Percentiles rank a stretch among this genome's conserved stretches.
These are phyloP conservation scores for Diplosphaera chodatii DNA, from an alignment of 139 green algal genomes.

Conservation along the genomic window DNA sequence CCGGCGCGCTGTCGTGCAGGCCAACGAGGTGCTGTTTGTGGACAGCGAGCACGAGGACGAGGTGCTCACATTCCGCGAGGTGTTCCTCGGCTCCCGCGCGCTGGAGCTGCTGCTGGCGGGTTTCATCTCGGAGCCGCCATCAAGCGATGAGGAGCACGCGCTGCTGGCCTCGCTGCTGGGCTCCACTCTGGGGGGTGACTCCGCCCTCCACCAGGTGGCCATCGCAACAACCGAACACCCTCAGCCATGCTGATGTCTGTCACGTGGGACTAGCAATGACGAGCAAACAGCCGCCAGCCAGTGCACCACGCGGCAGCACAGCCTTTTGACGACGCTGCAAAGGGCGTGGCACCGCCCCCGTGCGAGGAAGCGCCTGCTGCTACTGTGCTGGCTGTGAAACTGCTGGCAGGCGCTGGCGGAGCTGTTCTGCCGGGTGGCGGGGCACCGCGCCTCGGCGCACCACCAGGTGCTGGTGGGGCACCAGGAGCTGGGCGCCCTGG, in stretches of 20 bases:
- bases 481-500: background rate
- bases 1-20: background rate
- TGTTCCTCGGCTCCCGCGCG: conserved; percentile 18
- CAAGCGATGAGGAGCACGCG: background rate
- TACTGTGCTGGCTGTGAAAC: too few relatives aligned
- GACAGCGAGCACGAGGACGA: background rate
- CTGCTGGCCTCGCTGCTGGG: background rate
- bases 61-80: conserved; percentile 21
- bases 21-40: background rate
- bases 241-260: too few relatives aligned
- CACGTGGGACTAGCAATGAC: too few relatives aligned
- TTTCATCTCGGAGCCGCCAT: background rate
- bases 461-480: background rate
- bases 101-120: conserved; percentile 8
- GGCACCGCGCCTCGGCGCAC: background rate
- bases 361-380: too few relatives aligned
- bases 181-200: background rate
- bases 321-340: too few relatives aligned
- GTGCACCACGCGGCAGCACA: too few relatives aligned
- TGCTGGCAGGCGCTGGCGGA: conserved; percentile 1
- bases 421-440: conserved; percentile 1
- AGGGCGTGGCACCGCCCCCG: too few relatives aligned
- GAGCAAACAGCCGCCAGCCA: too few relatives aligned
- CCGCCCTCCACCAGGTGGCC: background rate
- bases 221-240: too few relatives aligned